Conservation (phyloP, 805 yeast genomes). For the Kazachstania africana region DNA sequence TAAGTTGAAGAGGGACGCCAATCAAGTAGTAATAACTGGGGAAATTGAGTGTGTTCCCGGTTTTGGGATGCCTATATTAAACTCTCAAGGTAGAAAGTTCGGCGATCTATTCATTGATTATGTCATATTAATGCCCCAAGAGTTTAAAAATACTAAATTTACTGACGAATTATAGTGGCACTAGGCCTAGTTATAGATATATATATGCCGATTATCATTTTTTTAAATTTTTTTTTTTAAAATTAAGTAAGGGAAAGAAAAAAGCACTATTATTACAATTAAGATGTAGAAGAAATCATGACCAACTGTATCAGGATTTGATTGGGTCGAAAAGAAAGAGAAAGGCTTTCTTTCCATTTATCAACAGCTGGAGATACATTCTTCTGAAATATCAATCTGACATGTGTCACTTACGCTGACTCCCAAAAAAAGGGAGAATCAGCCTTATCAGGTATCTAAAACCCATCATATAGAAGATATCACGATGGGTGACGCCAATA, state of each 20-base stretch:
- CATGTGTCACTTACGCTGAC: slow-evolving; percentile 11
- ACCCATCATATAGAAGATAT: slow-evolving; percentile 8
- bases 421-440: slow-evolving; percentile 3
- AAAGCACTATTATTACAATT: slow-evolving; percentile 3
- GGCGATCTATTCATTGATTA: slow-evolving; percentile 45
- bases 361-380: slow-evolving; percentile 31
- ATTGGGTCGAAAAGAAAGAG: slow-evolving; percentile 17
- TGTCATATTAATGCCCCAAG: slow-evolving; percentile 32
- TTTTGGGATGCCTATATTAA: slow-evolving; percentile 69
- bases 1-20: slow-evolving; percentile 36
- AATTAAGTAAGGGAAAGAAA: slow-evolving; percentile 3
- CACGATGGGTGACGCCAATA: slow-evolving; percentile 22
- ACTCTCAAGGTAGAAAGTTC: slow-evolving; percentile 25
- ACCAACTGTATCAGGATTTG: slow-evolving; percentile 27
- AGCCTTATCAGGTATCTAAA: slow-evolving; percentile 15
- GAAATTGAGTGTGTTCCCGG: slow-evolving; percentile 61
- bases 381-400: slow-evolving; percentile 19
- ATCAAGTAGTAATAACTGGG: slow-evolving; percentile 47
- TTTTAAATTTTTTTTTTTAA: too few relatives aligned
- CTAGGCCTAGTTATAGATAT: too few relatives aligned
- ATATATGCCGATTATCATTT: too few relatives aligned
- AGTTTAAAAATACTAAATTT: slow-evolving; percentile 4
- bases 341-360: slow-evolving; percentile 21
- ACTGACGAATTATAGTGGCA: slow-evolving; percentile 14
- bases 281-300: slow-evolving; percentile 25